Conservation (phyloP, 2,329 filamentous ascomycete genomes). For the Trichoderma afroharzianum region DNA sequence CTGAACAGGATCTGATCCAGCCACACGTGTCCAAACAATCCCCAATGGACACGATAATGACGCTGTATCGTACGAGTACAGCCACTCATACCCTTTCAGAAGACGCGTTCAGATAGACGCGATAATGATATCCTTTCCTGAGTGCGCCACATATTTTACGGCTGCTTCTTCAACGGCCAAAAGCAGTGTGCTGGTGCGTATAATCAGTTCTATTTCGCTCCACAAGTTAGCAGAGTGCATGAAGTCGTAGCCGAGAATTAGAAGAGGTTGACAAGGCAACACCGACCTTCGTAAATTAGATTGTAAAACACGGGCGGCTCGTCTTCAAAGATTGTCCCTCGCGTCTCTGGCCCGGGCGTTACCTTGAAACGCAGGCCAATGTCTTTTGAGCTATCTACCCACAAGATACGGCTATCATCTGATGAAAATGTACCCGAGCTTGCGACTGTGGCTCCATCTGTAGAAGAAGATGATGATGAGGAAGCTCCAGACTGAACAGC, state of each 20-base stretch:
- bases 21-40: neutral
- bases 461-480: neutral
- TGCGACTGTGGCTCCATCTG: neutral
- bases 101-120: conserved; percentile 36
- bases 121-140: conserved; percentile 66
- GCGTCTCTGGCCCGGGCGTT: conserved; percentile 28
- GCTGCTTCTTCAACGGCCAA: conserved; percentile 63
- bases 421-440: neutral
- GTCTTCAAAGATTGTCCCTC: conserved; percentile 58
- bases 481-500: neutral
- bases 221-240: neutral
- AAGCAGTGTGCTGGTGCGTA: conserved; percentile 61
- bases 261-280: neutral
- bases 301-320: conserved; percentile 66
- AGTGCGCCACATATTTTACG: conserved; percentile 54
- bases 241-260: neutral
- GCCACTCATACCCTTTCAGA: neutral
- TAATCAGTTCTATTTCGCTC: conserved; percentile 56
- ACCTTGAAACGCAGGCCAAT: conserved; percentile 69
- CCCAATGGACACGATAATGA: neutral
- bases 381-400: conserved; percentile 60
- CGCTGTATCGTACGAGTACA: neutral
- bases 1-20: neutral
- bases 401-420: conserved; percentile 49
- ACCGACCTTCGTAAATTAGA: conserved; percentile 67